These are phyloP conservation scores for Balamuthia mandrillaris DNA, from an alignment of 208 protist genomes.

Conservation along the genomic window DNA sequence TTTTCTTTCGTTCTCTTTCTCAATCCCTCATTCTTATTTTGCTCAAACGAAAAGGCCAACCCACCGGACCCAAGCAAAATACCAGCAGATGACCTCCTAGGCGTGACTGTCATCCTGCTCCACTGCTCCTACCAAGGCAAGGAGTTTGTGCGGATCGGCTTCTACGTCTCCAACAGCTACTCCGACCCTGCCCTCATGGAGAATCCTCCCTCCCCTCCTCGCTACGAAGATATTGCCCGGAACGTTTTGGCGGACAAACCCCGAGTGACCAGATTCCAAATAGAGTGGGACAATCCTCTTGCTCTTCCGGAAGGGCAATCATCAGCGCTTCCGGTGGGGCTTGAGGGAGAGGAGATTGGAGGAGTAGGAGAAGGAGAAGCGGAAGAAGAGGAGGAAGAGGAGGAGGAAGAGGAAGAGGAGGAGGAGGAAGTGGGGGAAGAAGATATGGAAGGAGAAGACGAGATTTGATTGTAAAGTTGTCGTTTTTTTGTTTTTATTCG, in stretches of 20 bases:
- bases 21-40: not conserved
- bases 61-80: conserved; percentile 86
- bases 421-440: not conserved
- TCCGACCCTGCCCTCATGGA: conserved; percentile 11
- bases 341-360: not conserved
- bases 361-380: not conserved
- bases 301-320: not conserved
- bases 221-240: conserved; percentile 58
- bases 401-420: not conserved
- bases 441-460: not conserved
- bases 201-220: conserved; percentile 59
- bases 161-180: conserved; percentile 90
- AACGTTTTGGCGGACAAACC: conserved; percentile 72
- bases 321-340: not conserved
- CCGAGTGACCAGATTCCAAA: conserved; percentile 65
- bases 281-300: conserved; percentile 62
- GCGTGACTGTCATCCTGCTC: conserved; percentile 93
- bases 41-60: conserved; percentile 66
- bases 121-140: conserved; percentile 88
- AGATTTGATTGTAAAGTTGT: no score
- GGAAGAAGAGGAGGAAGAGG: not conserved
- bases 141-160: conserved; percentile 95
- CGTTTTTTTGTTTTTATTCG: no score
- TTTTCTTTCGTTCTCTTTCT: not conserved
- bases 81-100: conserved; percentile 85